Evolutionary conservation across 129 eudicot genomes (phyloP).

Genomic region (Arctium minus): DNA sequence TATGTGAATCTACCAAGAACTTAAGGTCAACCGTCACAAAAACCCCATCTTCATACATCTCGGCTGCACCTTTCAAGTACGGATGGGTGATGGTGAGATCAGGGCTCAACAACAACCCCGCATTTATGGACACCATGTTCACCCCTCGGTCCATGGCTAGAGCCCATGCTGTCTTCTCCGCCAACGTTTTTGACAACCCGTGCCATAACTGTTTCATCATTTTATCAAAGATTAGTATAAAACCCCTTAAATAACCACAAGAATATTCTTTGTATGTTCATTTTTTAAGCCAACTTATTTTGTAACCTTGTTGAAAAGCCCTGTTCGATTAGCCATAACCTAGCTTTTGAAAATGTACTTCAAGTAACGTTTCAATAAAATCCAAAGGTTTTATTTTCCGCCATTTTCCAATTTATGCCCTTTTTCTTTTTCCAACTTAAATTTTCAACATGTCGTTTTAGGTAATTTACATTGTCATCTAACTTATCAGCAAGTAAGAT

Average conservation of each 20-base stretch:
- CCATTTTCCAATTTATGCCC: too few relatives aligned
- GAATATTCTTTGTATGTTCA: too few relatives aligned
- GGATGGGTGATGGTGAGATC: conserved; percentile 70
- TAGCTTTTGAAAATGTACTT: too few relatives aligned
- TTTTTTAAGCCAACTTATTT: too few relatives aligned
- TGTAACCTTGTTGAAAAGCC: too few relatives aligned
- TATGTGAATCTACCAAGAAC: conserved; percentile 77
- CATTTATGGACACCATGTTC: conserved; percentile 82
- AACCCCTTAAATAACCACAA: neutral
- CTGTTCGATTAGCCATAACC: too few relatives aligned
- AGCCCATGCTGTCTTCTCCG: conserved; percentile 90
- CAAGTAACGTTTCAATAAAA: too few relatives aligned
- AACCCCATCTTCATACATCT: conserved; percentile 84
- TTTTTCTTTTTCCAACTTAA: too few relatives aligned
- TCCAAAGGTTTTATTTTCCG: too few relatives aligned
- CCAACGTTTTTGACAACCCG: conserved; percentile 74
- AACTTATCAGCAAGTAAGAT: neutral
- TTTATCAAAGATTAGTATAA: neutral
- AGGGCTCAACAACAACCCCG: conserved; percentile 54
- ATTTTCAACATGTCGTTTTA: too few relatives aligned
- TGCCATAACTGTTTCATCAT: conserved; percentile 68
- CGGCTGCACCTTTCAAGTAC: conserved; percentile 86
- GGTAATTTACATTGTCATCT: neutral
- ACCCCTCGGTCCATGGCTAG: conserved; percentile 92
- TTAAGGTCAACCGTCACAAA: conserved; percentile 73